Conservation (phyloP, 2,329 filamentous ascomycete species). For the Fusarium pseudograminearum region DNA sequence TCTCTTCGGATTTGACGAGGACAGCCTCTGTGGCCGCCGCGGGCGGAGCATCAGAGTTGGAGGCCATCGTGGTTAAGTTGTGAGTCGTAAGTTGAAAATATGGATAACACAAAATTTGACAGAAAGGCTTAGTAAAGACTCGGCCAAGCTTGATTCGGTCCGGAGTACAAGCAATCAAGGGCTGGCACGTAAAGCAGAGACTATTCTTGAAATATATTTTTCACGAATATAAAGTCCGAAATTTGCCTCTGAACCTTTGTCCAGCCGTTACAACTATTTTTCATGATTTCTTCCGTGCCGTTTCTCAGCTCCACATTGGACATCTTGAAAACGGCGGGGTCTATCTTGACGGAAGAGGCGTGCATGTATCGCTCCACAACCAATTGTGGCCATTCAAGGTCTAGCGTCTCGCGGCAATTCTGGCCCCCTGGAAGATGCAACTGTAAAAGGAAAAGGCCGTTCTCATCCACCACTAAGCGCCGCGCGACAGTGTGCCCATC, state of each 20-base stretch:
- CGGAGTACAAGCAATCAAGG: background rate
- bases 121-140: slow-evolving; percentile 3
- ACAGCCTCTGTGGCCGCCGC: slow-evolving; percentile 81
- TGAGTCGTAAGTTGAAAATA: slow-evolving; percentile 14
- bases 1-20: slow-evolving; percentile 83
- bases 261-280: slow-evolving; percentile 14
- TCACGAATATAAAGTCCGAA: background rate
- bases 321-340: slow-evolving; percentile 25
- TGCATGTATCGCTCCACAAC: slow-evolving; percentile 32
- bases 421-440: slow-evolving; percentile 7
- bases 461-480: slow-evolving; percentile 33
- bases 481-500: slow-evolving; percentile 40
- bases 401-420: slow-evolving; percentile 40
- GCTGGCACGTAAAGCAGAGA: background rate
- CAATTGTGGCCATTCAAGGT: slow-evolving; percentile 21
- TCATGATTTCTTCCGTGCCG: slow-evolving; percentile 36
- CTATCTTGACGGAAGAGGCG: slow-evolving; percentile 25
- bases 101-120: slow-evolving; percentile 13
- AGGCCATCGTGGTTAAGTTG: slow-evolving; percentile 47
- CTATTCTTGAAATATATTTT: background rate
- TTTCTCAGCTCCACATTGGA: slow-evolving; percentile 39
- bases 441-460: slow-evolving; percentile 9
- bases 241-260: background rate
- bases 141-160: background rate
- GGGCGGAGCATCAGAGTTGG: slow-evolving; percentile 61